These are phyloP conservation scores for Phytophthora agathidicida DNA, from an alignment of 352 stramenopile genomes.

Conservation along the genomic window DNA sequence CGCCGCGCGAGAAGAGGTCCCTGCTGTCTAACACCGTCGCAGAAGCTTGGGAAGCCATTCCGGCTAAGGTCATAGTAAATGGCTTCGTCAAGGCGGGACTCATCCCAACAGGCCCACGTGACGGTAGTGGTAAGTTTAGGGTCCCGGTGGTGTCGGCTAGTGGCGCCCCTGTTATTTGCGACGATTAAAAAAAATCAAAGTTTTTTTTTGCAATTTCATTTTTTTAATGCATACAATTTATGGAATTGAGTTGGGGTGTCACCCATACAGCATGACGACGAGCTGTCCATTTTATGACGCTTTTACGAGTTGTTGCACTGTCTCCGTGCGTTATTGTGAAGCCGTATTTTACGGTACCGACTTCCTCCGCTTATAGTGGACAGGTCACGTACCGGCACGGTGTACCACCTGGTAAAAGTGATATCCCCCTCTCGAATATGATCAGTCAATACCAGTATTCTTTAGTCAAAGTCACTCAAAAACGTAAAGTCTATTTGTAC, in stretches of 20 bases:
- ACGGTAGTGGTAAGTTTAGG: not conserved
- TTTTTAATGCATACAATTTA: not conserved
- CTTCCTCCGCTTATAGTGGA: no score
- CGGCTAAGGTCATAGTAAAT: not conserved
- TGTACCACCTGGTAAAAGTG: no score
- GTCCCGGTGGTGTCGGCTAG: not conserved
- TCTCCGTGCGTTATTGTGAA: slow-evolving; percentile 1
- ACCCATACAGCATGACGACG: not conserved
- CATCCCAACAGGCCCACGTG: not conserved
- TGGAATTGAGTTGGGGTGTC: not conserved
- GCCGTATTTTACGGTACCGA: slow-evolving; percentile 8
- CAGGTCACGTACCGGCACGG: no score
- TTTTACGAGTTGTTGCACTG: slow-evolving; percentile 4
- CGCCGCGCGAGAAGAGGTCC: not conserved
- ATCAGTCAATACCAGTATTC: no score
- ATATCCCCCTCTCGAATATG: no score
- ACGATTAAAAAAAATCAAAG: slow-evolving; percentile 4
- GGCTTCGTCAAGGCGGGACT: not conserved
- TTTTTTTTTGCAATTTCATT: not conserved
- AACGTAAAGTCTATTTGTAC: no score
- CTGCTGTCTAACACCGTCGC: not conserved
- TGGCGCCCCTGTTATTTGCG: not conserved
- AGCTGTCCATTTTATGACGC: not conserved
- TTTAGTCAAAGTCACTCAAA: no score
- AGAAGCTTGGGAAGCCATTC: slow-evolving; percentile 2